These are phyloP conservation scores for Trypanosoma theileri DNA, from an alignment of 208 protist species.

Conservation along the genomic window DNA sequence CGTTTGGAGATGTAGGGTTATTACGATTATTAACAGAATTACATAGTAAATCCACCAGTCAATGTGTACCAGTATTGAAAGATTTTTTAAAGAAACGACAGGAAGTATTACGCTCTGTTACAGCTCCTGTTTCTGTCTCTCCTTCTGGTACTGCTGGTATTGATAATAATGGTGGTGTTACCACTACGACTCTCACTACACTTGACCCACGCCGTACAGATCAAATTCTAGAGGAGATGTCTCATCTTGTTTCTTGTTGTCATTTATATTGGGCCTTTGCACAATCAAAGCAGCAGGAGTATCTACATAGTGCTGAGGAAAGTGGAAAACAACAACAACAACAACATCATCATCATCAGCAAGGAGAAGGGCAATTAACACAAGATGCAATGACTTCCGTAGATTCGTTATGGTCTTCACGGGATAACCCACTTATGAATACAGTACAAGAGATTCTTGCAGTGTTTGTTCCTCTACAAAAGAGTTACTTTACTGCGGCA, in stretches of 20 bases:
- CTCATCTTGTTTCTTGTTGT: slow-evolving; percentile 84
- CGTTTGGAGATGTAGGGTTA: slow-evolving; percentile 54
- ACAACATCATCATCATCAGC: background rate
- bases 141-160: background rate
- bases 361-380: too few species aligned
- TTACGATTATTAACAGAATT: slow-evolving; percentile 58
- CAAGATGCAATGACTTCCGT: background rate
- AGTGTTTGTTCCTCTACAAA: slow-evolving; percentile 80
- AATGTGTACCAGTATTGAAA: slow-evolving; percentile 75
- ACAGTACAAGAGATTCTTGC: slow-evolving; percentile 75
- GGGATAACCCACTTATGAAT: slow-evolving; percentile 51
- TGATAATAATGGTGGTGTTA: slow-evolving; percentile 4
- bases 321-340: slow-evolving; percentile 1
- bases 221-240: slow-evolving; percentile 84
- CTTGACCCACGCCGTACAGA: slow-evolving; percentile 66
- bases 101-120: slow-evolving; percentile 36
- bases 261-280: slow-evolving; percentile 76
- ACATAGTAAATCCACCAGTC: slow-evolving; percentile 58
- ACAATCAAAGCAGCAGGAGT: slow-evolving; percentile 53
- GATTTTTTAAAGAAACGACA: slow-evolving; percentile 71
- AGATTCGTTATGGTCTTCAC: slow-evolving; percentile 29
- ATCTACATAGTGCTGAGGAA: slow-evolving; percentile 25
- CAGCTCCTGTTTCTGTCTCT: slow-evolving; percentile 11
- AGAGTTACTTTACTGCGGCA: slow-evolving; percentile 65
- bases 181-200: background rate